phyloP scores from a whole-genome alignment of 2,329 filamentous ascomycete genomes.

The Xylariaceae sp. region DNA sequence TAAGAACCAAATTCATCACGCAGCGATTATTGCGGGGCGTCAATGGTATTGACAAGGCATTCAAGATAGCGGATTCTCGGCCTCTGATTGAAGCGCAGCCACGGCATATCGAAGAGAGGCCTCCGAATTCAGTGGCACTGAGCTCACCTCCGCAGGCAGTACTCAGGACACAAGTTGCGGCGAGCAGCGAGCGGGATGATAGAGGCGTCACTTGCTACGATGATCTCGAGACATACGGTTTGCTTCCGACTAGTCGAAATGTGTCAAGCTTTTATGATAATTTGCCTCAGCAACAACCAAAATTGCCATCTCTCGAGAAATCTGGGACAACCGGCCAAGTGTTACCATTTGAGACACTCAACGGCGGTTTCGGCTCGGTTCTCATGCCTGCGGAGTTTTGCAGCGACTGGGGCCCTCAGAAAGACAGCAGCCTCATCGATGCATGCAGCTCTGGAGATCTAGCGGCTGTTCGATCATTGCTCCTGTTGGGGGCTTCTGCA shows the following conservation, averaged over 20 bases:
- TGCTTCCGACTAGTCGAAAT: not conserved
- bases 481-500: not conserved
- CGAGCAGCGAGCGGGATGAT: too few species aligned
- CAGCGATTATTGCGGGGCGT: constrained; percentile 1
- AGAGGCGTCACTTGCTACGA: not conserved
- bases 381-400: not conserved
- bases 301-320: not conserved
- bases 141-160: too few species aligned
- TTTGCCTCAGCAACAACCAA: constrained; percentile 1
- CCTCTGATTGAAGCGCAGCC: not conserved
- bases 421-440: not conserved
- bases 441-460: not conserved
- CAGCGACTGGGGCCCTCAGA: not conserved
- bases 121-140: not conserved
- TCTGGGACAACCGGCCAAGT: not conserved
- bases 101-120: too few species aligned
- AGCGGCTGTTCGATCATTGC: not conserved
- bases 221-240: not conserved
- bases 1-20: constrained; percentile 1
- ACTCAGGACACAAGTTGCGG: too few species aligned
- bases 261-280: not conserved
- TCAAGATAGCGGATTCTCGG: not conserved
- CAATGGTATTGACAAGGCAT: not conserved
- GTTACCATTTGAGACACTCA: not conserved
- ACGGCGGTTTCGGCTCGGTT: not conserved